Evolutionary conservation across 208 protist species (phyloP), one percentile per base, ranked within the genome.

Genomic region (Naegleria gruberi): DNA sequence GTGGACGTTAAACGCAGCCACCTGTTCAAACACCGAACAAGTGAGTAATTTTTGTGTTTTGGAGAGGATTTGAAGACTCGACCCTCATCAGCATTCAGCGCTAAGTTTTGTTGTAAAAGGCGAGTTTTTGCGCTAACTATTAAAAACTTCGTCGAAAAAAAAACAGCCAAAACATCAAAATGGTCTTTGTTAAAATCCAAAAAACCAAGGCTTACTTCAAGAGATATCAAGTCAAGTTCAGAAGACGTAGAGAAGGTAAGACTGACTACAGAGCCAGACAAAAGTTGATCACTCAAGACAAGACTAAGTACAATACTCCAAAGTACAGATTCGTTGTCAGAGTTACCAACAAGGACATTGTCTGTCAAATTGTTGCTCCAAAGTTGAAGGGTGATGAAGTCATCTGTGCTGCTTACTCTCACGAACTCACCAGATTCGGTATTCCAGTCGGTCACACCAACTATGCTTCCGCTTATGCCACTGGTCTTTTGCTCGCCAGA

Each of bases 321-420:
- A 99, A 99, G 95, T 99, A 99, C 97, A 95, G 99, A 91, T 94
- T 99, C 40, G 97, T 99, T 86, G 97, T 99, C 81, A 98, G 98
- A 95, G 93, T 98, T 43, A 98, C 97, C 91, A 99, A 99, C 97
- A 94, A 94, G 88, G 97, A 99, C 90, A 94, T 99, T 90, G 96
- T 98, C 92, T 95, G 95, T 89, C 99, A 99, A 96, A 95, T 99
- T 91, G 94, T 98, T 93, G 95, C 97, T 92, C 93, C 98, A 84
- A 98, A 98, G 91, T 95, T 99, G 90, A 93, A 92, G 46, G 97
- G 98, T 90, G 99, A 99, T 93, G 91, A 96, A 90, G 94, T 98
- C 87, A 41, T 99, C 37, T 92, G 93, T 90, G 92, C 97, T 30
- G 99, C 99, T 73, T 99, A 99, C 94, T 87, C 98, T 43, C 97